Percentiles rank a stretch among this genome's conserved stretches.
Conservation (phyloP, 192 early-diverging fungal species). For the Coemansia nantahalensis region DNA sequence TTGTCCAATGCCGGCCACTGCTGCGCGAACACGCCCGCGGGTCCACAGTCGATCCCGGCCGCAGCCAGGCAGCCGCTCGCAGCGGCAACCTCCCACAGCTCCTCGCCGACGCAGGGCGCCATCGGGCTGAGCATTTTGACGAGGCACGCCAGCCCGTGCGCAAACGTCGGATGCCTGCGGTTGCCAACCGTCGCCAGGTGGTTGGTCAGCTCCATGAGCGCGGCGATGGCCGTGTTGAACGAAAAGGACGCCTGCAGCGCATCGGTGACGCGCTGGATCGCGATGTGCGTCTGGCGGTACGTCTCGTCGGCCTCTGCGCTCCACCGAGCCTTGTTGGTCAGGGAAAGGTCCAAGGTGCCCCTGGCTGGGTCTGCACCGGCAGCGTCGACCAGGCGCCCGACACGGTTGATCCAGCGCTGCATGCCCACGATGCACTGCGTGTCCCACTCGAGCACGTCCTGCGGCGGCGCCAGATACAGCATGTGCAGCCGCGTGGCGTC, state of each 20-base stretch:
- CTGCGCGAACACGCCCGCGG: conserved; percentile 51
- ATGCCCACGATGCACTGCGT: conserved; percentile 88
- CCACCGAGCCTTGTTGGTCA: conserved; percentile 23
- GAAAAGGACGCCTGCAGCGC: conserved; percentile 49
- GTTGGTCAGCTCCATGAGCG: conserved; percentile 80
- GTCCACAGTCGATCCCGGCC: not conserved
- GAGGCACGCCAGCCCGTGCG: conserved; percentile 52
- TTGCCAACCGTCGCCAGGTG: conserved; percentile 24
- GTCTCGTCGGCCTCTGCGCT: conserved; percentile 30
- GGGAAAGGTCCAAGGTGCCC: conserved; percentile 41
- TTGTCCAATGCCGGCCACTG: conserved; percentile 59
- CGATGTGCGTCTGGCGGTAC: conserved; percentile 27
- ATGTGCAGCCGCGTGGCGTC: conserved; percentile 85
- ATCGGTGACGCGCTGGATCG: conserved; percentile 45
- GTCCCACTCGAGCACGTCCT: conserved; percentile 90
- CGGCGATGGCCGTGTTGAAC: conserved; percentile 83
- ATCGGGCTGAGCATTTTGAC: conserved; percentile 74
- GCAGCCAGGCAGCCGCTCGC: conserved; percentile 23
- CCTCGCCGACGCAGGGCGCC: conserved; percentile 71
- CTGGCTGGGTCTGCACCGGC: conserved; percentile 42
- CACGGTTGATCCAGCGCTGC: conserved; percentile 75
- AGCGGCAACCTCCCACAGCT: conserved; percentile 58
- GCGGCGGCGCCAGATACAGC: conserved; percentile 84
- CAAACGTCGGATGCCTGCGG: conserved; percentile 52
- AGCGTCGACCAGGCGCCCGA: conserved; percentile 58